Evolutionary conservation across 129 eudicot species (phyloP), one percentile per base, ranked within the genome.

Genomic region (Scalesia atractyloides): DNA sequence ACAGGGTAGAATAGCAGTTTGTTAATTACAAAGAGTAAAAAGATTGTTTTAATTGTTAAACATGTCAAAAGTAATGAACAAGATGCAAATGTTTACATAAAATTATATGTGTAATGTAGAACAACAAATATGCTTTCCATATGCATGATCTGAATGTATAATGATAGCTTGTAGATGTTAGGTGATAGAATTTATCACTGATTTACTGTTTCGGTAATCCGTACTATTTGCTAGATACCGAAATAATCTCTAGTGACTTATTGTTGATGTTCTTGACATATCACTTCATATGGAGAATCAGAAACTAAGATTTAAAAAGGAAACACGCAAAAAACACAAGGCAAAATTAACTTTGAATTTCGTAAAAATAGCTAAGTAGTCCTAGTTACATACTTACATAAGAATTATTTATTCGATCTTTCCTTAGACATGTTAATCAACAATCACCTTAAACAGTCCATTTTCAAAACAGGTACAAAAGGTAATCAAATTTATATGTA

Each of bases 381-480:
- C 30, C 59, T 54, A n/a, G 58, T 75, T 56, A 46, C 48, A 41
- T 54, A 10, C 48, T 75, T 56, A 46, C 58, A 41, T 53, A 53
- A 58, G 41, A 72, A 24, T 43, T 43, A 5, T 66, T 24, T 66
- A 30, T 30, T 16, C 12, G 67, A 13, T 44, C 34, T 75, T 75
- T 56, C 33, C 44, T 66, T 66, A 56, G 50, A 66, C 17, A 43
- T 43, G 52, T 66, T 41, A 66, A 54, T 22, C 57, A 43, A 56
- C 66, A 66, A 66, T 44, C 66, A 53, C 33, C 56, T 66, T 37
- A 20, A 64, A 52, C 58, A 72, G 15, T 46, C 46, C 30, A 30
- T 59, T 20, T n/a, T 60, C 9, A 43, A 59, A 43, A 43, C 58
- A 10, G 33, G 20, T 67, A 44, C 51, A 22, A 19, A 74, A 14